A percentile compares a stretch with the other conserved stretches of the same genome.
These are phyloP conservation scores for Nicotiana sylvestris DNA, from an alignment of 257 asterid species.

Conservation along the genomic window DNA sequence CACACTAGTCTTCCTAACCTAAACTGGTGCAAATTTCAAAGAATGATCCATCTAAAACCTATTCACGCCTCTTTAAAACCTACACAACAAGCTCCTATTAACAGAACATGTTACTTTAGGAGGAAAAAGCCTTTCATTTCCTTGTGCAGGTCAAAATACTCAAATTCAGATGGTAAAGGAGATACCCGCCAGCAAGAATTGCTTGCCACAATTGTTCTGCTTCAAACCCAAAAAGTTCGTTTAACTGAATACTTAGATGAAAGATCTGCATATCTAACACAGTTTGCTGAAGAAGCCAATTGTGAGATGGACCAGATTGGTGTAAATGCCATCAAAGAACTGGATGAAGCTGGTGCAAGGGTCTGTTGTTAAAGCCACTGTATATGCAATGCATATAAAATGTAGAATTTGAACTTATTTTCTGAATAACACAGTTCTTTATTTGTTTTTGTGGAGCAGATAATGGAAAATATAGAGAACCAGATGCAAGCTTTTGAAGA, in stretches of 20 bases:
- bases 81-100: constrained; percentile 28
- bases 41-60: constrained; percentile 60
- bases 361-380: constrained; percentile 26
- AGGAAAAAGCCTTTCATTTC: constrained; percentile 30
- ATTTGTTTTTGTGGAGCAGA: constrained; percentile 47
- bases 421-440: background rate
- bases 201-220: constrained; percentile 73
- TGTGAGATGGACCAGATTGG: constrained; percentile 80
- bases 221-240: constrained; percentile 81
- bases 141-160: constrained; percentile 39
- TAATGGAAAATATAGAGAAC: constrained; percentile 74
- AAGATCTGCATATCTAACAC: constrained; percentile 65
- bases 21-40: background rate
- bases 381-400: background rate
- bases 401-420: background rate
- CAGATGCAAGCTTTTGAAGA: constrained; percentile 87
- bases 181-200: constrained; percentile 69
- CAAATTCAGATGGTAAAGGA: constrained; percentile 45
- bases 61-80: constrained; percentile 51
- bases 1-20: background rate
- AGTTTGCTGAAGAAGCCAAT: constrained; percentile 87
- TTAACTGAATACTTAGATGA: constrained; percentile 80
- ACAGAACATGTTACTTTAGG: constrained; percentile 27
- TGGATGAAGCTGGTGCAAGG: constrained; percentile 83
- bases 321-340: constrained; percentile 73